Conservation (phyloP, 2,329 filamentous ascomycete genomes). For the Trichoderma lentiforme region DNA sequence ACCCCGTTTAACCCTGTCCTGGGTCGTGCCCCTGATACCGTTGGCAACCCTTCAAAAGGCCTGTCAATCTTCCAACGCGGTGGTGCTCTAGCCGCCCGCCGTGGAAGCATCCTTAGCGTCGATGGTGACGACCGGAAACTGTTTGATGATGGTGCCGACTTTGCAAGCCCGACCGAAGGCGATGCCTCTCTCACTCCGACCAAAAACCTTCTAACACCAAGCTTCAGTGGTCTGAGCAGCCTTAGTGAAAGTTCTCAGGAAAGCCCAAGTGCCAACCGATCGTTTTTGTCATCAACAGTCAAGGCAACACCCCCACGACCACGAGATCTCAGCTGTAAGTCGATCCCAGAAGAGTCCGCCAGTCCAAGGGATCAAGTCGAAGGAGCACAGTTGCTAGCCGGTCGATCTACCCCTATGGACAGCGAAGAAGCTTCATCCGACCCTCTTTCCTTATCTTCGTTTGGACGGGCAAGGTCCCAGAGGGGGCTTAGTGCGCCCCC, state of each 20-base stretch:
- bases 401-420: slow-evolving; percentile 30
- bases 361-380: slow-evolving; percentile 18
- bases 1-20: slow-evolving; percentile 72
- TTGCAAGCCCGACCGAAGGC: slow-evolving; percentile 33
- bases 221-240: slow-evolving; percentile 37
- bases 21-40: slow-evolving; percentile 43
- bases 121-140: slow-evolving; percentile 70
- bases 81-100: slow-evolving; percentile 43
- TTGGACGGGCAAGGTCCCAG: slow-evolving; percentile 32
- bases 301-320: slow-evolving; percentile 36
- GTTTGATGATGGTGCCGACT: slow-evolving; percentile 32
- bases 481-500: slow-evolving; percentile 35
- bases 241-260: slow-evolving; percentile 40
- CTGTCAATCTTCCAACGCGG: slow-evolving; percentile 65
- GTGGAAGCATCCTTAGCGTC: slow-evolving; percentile 73
- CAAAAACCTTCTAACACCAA: slow-evolving; percentile 58
- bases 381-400: slow-evolving; percentile 19
- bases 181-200: slow-evolving; percentile 94
- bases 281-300: slow-evolving; percentile 42
- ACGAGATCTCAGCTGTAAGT: slow-evolving; percentile 47
- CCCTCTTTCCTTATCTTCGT: slow-evolving; percentile 38
- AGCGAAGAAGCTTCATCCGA: slow-evolving; percentile 33
- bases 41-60: slow-evolving; percentile 57
- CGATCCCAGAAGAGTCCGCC: slow-evolving; percentile 23
- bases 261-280: slow-evolving; percentile 47